Evolutionary conservation across 164 flowering plant genomes (phyloP).

Genomic region (Kingdonia uniflora): DNA sequence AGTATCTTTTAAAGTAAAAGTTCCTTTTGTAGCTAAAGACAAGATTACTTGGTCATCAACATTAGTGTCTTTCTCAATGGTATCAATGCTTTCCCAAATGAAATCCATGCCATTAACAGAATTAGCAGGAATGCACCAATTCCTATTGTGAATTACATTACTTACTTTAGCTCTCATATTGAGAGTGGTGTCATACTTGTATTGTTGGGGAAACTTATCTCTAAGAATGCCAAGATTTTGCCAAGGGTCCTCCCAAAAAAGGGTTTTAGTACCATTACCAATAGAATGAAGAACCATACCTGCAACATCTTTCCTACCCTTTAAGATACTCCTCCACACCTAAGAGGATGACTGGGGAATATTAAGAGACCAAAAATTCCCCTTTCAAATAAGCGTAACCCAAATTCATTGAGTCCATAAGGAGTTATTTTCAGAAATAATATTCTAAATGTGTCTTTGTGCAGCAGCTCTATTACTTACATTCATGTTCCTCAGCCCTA

Average conservation of each 20-base stretch:
- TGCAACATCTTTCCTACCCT: no score
- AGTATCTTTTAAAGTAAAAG: no score
- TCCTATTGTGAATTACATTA: background rate
- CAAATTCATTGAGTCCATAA: background rate
- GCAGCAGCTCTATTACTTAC: background rate
- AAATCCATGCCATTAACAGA: background rate
- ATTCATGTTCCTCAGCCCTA: background rate
- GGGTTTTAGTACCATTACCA: background rate
- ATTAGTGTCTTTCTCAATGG: background rate
- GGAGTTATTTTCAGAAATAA: background rate
- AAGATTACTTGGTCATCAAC: background rate
- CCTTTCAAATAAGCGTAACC: no score
- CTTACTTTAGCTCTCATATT: background rate
- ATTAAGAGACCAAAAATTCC: no score
- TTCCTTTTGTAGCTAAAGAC: no score
- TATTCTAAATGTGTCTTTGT: background rate
- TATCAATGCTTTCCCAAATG: no score
- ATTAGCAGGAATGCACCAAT: background rate
- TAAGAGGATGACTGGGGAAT: background rate
- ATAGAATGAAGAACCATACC: background rate
- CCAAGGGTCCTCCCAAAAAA: background rate
- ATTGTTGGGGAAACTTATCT: background rate
- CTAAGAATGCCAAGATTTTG: background rate
- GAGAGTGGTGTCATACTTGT: background rate
- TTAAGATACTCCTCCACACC: background rate